phyloP scores from a whole-genome alignment of 768 basidiomycete species.

The Lactarius hatsudake region DNA sequence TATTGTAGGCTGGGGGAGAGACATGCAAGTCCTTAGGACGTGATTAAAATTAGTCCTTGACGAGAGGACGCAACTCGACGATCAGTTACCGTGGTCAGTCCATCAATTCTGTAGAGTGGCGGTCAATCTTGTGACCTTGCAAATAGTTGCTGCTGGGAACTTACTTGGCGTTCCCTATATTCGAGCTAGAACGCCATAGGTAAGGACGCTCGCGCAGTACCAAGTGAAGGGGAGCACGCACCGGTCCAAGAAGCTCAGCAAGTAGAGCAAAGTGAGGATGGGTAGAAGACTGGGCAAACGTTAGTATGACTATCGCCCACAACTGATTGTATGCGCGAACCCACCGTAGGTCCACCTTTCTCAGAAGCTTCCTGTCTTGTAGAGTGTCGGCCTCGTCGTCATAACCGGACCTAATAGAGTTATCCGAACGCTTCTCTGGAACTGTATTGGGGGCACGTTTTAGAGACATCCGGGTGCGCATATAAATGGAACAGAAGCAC shows the following conservation, averaged over 20 bases:
- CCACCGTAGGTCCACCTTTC: slow-evolving; percentile 23
- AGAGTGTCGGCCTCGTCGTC: slow-evolving; percentile 6
- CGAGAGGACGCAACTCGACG: neutral
- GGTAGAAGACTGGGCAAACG: slow-evolving; percentile 36
- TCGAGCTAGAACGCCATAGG: slow-evolving; percentile 28
- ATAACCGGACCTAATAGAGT: neutral
- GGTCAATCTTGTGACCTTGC: neutral
- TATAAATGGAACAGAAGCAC: neutral
- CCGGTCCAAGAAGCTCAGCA: slow-evolving; percentile 44
- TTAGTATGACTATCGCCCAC: neutral
- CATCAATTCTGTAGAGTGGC: slow-evolving; percentile 43
- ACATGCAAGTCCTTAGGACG: slow-evolving; percentile 49
- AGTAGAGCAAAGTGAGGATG: slow-evolving; percentile 40
- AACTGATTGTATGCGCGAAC: neutral
- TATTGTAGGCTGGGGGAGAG: slow-evolving; percentile 52
- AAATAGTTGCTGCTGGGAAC: neutral
- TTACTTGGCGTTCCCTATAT: slow-evolving; percentile 42
- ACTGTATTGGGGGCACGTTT: neutral
- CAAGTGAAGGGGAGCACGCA: slow-evolving; percentile 21
- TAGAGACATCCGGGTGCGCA: neutral
- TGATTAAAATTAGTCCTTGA: neutral
- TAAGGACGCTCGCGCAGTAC: neutral
- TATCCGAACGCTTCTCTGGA: slow-evolving; percentile 1
- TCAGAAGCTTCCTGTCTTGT: slow-evolving; percentile 17
- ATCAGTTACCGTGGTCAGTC: slow-evolving; percentile 35